A percentile compares a stretch with the other conserved stretches of the same genome.
Evolutionary conservation across 2,329 filamentous ascomycete genomes (phyloP).

Genomic region (Cordyceps cateniannulata): DNA sequence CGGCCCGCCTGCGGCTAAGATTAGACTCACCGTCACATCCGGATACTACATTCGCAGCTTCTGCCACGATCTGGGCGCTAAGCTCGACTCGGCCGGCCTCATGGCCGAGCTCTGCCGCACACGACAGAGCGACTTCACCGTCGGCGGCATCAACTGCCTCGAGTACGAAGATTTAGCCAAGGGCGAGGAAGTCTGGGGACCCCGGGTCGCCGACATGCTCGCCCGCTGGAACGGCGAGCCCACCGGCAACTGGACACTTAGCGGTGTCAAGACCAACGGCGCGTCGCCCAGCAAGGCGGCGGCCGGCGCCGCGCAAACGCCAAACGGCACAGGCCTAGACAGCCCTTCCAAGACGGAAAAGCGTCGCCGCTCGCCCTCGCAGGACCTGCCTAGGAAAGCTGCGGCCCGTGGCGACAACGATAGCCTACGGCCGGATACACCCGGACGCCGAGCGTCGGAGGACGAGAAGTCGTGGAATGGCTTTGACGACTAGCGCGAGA

Average conservation of each 20-base stretch:
- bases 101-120: slow-evolving; percentile 82
- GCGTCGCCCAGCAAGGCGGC: slow-evolving; percentile 14
- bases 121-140: slow-evolving; percentile 72
- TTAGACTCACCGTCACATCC: slow-evolving; percentile 88
- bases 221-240: slow-evolving; percentile 35
- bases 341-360: slow-evolving; percentile 21
- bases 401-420: slow-evolving; percentile 16
- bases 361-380: slow-evolving; percentile 24
- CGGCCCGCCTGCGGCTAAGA: slow-evolving; percentile 68
- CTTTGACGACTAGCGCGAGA: slow-evolving; percentile 28
- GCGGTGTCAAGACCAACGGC: slow-evolving; percentile 12
- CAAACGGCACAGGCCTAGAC: slow-evolving; percentile 9
- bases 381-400: slow-evolving; percentile 25
- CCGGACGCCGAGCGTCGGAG: slow-evolving; percentile 23
- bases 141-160: slow-evolving; percentile 64
- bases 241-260: slow-evolving; percentile 20
- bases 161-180: slow-evolving; percentile 70
- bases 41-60: slow-evolving; percentile 96
- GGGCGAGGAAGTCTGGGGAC: slow-evolving; percentile 77
- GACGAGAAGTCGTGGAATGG: slow-evolving; percentile 38
- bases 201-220: slow-evolving; percentile 53
- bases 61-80: slow-evolving; percentile 82
- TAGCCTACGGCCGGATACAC: slow-evolving; percentile 12
- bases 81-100: slow-evolving; percentile 71
- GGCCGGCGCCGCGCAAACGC: neutral